Conservation (phyloP, 805 yeast species). For the Kuraishia capsulata region DNA sequence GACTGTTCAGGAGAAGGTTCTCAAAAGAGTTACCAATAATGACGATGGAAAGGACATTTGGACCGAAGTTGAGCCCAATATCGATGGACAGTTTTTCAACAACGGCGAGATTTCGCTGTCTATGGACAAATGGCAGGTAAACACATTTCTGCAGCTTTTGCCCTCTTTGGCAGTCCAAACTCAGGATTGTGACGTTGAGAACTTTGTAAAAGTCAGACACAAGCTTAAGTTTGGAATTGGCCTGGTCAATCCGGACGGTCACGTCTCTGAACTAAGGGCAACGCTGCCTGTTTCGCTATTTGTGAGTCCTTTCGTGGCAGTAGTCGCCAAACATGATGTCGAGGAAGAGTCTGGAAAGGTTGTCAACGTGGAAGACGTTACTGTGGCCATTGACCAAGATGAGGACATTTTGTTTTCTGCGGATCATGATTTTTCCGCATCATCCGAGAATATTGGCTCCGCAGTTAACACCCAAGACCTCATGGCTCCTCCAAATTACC, state of each 20-base stretch:
- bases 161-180: slow-evolving; percentile 66
- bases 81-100: slow-evolving; percentile 29
- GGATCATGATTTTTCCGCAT: slow-evolving; percentile 20
- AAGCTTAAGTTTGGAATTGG: slow-evolving; percentile 77
- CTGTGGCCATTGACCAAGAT: slow-evolving; percentile 12
- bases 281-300: slow-evolving; percentile 62
- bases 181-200: slow-evolving; percentile 74
- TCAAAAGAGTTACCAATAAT: slow-evolving; percentile 32
- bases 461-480: slow-evolving; percentile 30
- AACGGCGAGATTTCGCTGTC: slow-evolving; percentile 19
- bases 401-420: slow-evolving; percentile 31
- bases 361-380: neutral
- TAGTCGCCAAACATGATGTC: slow-evolving; percentile 35
- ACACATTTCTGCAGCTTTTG: slow-evolving; percentile 55
- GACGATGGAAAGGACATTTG: slow-evolving; percentile 34
- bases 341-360: neutral
- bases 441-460: slow-evolving; percentile 12
- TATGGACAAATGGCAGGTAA: slow-evolving; percentile 69
- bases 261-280: slow-evolving; percentile 84
- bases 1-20: slow-evolving; percentile 37
- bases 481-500: slow-evolving; percentile 83
- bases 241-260: slow-evolving; percentile 83
- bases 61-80: slow-evolving; percentile 21
- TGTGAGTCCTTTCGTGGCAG: slow-evolving; percentile 65
- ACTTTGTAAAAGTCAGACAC: slow-evolving; percentile 76